Conservation (phyloP, 495 filamentous ascomycete genomes). For the Talaromyces proteolyticus region DNA sequence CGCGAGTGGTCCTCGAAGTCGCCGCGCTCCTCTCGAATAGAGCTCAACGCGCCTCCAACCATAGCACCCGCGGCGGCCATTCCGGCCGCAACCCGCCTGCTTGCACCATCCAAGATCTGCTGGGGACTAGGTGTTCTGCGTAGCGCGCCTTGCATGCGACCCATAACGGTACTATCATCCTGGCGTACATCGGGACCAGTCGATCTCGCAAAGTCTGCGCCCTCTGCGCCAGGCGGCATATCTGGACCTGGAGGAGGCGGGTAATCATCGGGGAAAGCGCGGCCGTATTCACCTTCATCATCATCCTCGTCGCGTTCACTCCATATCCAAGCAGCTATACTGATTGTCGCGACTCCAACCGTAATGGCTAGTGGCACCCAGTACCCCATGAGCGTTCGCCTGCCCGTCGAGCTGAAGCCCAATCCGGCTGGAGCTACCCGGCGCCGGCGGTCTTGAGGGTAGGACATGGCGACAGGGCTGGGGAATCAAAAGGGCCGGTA, state of each 20-base stretch:
- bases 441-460: constrained; percentile 59
- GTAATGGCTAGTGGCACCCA: constrained; percentile 84
- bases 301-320: constrained; percentile 74
- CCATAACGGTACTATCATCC: constrained; percentile 61
- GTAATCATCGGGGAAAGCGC: constrained; percentile 30
- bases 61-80: constrained; percentile 78
- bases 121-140: constrained; percentile 85
- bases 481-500: constrained; percentile 1
- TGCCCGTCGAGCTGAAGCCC: constrained; percentile 46
- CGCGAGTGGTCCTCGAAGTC: constrained; percentile 77
- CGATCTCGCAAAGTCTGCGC: constrained; percentile 23
- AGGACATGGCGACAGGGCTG: constrained; percentile 28
- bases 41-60: constrained; percentile 71
- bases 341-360: constrained; percentile 76
- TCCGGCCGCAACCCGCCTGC: constrained; percentile 68
- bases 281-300: constrained; percentile 52
- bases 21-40: constrained; percentile 76
- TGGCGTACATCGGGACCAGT: constrained; percentile 22
- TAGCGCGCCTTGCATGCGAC: constrained; percentile 75
- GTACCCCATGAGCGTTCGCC: constrained; percentile 68
- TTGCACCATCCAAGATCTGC: constrained; percentile 75
- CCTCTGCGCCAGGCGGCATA: constrained; percentile 22
- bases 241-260: constrained; percentile 28
- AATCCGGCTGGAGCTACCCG: constrained; percentile 50
- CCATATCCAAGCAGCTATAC: constrained; percentile 88